Base-by-base conservation (phyloP, 1,139 yeast species). In the Taphrina deformans region DNA sequence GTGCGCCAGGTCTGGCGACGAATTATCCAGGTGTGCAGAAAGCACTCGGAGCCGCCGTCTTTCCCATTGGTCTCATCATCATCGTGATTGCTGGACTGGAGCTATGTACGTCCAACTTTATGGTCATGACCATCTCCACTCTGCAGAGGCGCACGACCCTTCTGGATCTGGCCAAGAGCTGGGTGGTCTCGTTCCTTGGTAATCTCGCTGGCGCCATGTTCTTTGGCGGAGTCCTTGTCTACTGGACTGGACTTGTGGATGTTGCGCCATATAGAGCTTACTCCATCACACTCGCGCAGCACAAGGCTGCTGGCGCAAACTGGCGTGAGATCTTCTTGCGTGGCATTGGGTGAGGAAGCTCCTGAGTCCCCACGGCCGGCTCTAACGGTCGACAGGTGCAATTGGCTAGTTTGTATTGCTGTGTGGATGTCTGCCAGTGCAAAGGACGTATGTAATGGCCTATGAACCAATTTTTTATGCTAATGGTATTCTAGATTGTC, bases 341-440 rank as follows among this genome's bases (percentile, higher is more conserved):
- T 3, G 89, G 84, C 0, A 80, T 86, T n/a, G 58, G 58, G 45
- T 38, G 38, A n/a, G n/a, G n/a, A n/a, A n/a, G n/a, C n/a, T n/a
- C n/a, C n/a, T n/a, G n/a, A 33, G 55, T 21, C 18, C 3, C 4
- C 50, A 44, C n/a, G 45, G n/a, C 45, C 18, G 45, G 23, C 18
- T 3, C 29, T 24, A 2, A 44, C 26, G 18, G 2, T 38, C 41
- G 41, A 38, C 41, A 90, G 88, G 0, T 92, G 93, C 38, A 89
- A 89, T 73, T 88, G 88, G 72, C 86, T 80, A 71, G 95, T 88
- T 26, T 83, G 86, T 62, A 75, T 88, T 56, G 95, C 91, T 0
- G 85, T 88, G 9, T 88, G 87, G 74, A 75, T 88, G 64, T 95
- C 88, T 72, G 76, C 89, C 41, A 82, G 88, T 85, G 88, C 87